Conservation (phyloP, 441 rosid genomes). For the Kokia cookei region DNA sequence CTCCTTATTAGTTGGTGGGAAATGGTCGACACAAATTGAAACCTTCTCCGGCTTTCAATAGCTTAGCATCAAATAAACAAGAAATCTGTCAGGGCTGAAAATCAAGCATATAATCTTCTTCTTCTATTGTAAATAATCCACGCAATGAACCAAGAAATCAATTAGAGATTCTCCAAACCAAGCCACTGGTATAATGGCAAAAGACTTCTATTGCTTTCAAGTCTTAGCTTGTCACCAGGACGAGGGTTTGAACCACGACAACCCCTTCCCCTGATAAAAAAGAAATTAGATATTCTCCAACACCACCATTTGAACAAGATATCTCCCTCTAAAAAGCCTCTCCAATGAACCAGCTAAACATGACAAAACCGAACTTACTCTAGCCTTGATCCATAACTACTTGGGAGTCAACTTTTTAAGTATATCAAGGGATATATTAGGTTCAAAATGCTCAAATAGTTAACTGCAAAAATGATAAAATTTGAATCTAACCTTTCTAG, state of each 20-base stretch:
- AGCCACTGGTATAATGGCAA: no score
- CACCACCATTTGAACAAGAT: background rate
- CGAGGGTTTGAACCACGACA: no score
- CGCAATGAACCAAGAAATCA: background rate
- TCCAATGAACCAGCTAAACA: background rate
- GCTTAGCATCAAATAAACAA: background rate
- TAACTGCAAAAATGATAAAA: background rate
- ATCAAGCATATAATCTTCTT: background rate
- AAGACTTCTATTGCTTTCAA: no score
- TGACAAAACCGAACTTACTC: background rate
- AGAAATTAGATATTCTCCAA: no score
- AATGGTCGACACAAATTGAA: background rate
- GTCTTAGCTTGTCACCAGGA: no score
- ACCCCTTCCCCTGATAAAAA: no score
- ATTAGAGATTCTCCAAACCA: background rate
- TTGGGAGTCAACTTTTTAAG: background rate
- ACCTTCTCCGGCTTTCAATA: background rate
- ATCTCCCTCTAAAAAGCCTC: background rate
- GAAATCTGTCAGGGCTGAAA: background rate
- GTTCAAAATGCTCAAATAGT: background rate
- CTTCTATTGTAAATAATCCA: background rate
- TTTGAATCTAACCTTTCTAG: background rate
- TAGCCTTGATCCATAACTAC: background rate
- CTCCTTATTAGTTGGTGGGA: background rate
- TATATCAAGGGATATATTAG: background rate